Conservation (phyloP, 768 basidiomycete genomes). For the Suillus fuscotomentosus region DNA sequence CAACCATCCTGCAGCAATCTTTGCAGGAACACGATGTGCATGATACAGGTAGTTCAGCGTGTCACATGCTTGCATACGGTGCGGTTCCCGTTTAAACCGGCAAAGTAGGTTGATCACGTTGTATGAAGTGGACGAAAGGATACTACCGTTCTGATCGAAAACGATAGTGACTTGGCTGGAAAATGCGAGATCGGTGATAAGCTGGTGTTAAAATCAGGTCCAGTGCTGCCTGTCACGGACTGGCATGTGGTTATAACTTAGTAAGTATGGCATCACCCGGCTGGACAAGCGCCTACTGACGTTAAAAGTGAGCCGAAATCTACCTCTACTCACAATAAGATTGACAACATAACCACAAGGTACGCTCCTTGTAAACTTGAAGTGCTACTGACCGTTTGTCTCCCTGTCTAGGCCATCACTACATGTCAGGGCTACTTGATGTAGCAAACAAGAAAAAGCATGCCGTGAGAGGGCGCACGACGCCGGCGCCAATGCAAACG, state of each 20-base stretch:
- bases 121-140: too few relatives aligned
- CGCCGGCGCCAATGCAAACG: not conserved
- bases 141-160: too few relatives aligned
- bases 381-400: not conserved
- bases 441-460: not conserved
- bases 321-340: not conserved
- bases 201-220: too few relatives aligned
- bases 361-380: not conserved
- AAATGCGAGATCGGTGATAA: too few relatives aligned
- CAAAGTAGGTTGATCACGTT: not conserved
- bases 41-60: not conserved
- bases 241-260: too few relatives aligned
- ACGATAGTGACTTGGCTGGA: too few relatives aligned
- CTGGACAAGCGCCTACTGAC: not conserved
- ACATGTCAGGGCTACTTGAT: not conserved
- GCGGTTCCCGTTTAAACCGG: not conserved
- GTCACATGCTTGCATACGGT: not conserved
- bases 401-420: not conserved
- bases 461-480: not conserved
- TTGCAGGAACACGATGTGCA: too few relatives aligned
- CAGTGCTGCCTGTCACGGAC: too few relatives aligned
- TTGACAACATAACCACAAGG: not conserved
- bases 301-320: not conserved
- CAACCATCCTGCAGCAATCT: too few relatives aligned
- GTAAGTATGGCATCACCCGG: too few relatives aligned